Evolutionary conservation across 2,329 filamentous ascomycete genomes (phyloP).

Genomic region (Sphaerostilbella broomeana): DNA sequence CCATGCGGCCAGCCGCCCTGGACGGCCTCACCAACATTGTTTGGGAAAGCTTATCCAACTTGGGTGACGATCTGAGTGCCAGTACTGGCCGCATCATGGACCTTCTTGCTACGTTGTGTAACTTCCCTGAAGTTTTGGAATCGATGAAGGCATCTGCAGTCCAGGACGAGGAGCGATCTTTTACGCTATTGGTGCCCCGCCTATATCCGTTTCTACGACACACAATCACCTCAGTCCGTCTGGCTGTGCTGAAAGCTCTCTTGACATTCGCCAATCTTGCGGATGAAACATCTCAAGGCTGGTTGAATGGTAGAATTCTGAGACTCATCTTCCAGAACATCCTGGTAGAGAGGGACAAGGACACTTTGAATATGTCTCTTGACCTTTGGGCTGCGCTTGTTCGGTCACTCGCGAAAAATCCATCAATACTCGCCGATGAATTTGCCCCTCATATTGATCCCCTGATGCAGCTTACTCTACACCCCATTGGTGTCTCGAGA

Average conservation of each 20-base stretch:
- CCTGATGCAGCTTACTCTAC: constrained; percentile 77
- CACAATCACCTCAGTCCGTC: constrained; percentile 91
- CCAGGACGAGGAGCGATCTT: constrained; percentile 78
- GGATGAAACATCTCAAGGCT: constrained; percentile 71
- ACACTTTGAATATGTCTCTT: constrained; percentile 73
- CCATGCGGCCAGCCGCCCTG: constrained; percentile 69
- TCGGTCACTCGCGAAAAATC: constrained; percentile 57
- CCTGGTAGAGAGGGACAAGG: constrained; percentile 82
- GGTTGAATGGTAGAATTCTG: constrained; percentile 85
- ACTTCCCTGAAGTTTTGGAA: constrained; percentile 84
- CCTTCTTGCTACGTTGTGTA: constrained; percentile 87
- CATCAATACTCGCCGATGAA: constrained; percentile 61
- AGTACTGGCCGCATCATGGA: constrained; percentile 99
- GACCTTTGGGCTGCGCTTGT: constrained; percentile 82
- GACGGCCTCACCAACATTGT: constrained; percentile 86
- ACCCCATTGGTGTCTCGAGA: constrained; percentile 86
- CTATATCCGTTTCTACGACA: constrained; percentile 95
- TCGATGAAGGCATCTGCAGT: constrained; percentile 89
- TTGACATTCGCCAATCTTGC: constrained; percentile 89
- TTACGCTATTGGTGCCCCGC: constrained; percentile 83
- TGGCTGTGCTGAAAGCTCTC: constrained; percentile 85
- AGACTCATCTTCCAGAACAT: constrained; percentile 93
- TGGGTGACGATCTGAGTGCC: constrained; percentile 95
- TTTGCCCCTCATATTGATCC: constrained; percentile 70
- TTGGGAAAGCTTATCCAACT: constrained; percentile 92